Evolutionary conservation across 2,329 filamentous ascomycete genomes (phyloP).

Genomic region (Exutisphaerella laricina): DNA sequence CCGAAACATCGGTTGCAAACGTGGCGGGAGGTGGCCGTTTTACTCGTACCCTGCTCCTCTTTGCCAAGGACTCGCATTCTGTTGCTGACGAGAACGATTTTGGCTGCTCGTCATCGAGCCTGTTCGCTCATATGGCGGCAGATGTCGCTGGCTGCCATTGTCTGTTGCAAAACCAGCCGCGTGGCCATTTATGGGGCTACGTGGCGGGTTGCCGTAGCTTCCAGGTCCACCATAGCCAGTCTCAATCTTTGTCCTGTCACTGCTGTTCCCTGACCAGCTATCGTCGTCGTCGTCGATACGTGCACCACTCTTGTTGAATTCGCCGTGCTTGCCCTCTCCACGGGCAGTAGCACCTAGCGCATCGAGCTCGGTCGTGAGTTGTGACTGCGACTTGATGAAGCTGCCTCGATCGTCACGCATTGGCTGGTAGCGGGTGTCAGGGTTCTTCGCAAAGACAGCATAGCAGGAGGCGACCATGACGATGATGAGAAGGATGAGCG

Average conservation of each 20-base stretch:
- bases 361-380: constrained; percentile 83
- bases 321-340: constrained; percentile 58
- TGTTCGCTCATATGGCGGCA: constrained; percentile 35
- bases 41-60: constrained; percentile 60
- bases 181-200: constrained; percentile 46
- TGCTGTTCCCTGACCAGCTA: constrained; percentile 54
- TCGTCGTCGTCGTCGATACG: constrained; percentile 67
- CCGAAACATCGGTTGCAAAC: constrained; percentile 15
- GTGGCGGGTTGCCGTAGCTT: constrained; percentile 36
- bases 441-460: constrained; percentile 85
- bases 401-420: constrained; percentile 95
- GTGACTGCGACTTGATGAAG: constrained; percentile 93
- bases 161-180: constrained; percentile 43
- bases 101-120: constrained; percentile 25
- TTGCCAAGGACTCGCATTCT: constrained; percentile 58
- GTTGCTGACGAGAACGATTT: constrained; percentile 24
- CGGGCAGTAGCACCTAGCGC: constrained; percentile 83
- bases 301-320: constrained; percentile 47
- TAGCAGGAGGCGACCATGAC: constrained; percentile 72
- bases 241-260: constrained; percentile 38
- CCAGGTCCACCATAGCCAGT: constrained; percentile 21
- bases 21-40: constrained; percentile 13
- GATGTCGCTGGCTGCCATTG: constrained; percentile 36
- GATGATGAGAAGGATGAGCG: constrained; percentile 75
- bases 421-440: constrained; percentile 88